These are phyloP conservation scores for Nymphaea thermarum DNA, from an alignment of 164 flowering plant species.

Conservation along the genomic window DNA sequence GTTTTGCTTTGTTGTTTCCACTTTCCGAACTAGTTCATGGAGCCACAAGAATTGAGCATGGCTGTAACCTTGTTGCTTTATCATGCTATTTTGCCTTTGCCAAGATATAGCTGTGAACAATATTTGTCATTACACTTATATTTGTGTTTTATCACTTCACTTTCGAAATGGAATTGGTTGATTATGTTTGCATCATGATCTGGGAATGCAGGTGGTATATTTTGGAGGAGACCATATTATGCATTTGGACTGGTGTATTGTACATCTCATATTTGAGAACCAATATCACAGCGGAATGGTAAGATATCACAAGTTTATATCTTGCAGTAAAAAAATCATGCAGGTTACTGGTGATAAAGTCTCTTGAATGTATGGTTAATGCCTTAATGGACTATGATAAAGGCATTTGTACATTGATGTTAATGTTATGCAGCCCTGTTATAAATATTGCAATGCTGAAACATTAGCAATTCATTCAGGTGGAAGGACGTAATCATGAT, in stretches of 20 bases:
- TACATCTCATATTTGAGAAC: slow-evolving; percentile 59
- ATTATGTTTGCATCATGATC: neutral
- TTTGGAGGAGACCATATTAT: slow-evolving; percentile 69
- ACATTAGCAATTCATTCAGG: slow-evolving; percentile 28
- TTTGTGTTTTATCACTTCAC: slow-evolving; percentile 1
- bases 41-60: too few relatives aligned
- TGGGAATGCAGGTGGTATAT: slow-evolving; percentile 72
- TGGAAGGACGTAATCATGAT: slow-evolving; percentile 69
- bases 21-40: too few relatives aligned
- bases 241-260: slow-evolving; percentile 78
- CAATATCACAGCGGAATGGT: slow-evolving; percentile 53
- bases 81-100: neutral
- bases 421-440: neutral
- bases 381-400: neutral
- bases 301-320: slow-evolving; percentile 4
- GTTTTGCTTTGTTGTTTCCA: too few relatives aligned
- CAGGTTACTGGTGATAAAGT: neutral
- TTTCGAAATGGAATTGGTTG: neutral
- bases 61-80: too few relatives aligned
- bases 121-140: neutral
- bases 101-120: too few relatives aligned
- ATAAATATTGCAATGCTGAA: neutral
- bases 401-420: neutral
- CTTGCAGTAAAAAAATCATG: neutral
- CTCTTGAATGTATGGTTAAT: too few relatives aligned